Percentiles rank a stretch among this genome's conserved stretches.
Evolutionary conservation across 139 green algal species (phyloP).

Genomic region (Diplosphaera chodatii): DNA sequence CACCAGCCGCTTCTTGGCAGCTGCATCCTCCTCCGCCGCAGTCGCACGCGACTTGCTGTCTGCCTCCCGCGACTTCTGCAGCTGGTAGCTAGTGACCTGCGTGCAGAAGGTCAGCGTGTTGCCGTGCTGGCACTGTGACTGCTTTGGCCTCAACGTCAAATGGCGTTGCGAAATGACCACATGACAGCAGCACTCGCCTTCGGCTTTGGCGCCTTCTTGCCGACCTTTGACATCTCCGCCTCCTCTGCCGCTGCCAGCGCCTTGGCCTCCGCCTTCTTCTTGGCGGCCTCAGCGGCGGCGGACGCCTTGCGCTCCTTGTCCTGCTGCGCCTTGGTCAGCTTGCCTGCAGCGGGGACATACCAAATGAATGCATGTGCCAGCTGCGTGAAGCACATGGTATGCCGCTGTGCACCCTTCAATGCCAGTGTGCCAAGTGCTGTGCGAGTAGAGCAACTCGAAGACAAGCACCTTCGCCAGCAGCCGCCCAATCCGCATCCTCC

Average conservation of each 20-base stretch:
- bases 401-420: too few relatives aligned
- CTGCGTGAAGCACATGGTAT: too few relatives aligned
- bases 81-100: neutral
- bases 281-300: neutral
- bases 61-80: neutral
- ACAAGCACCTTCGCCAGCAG: too few relatives aligned
- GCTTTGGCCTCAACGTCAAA: too few relatives aligned
- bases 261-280: neutral
- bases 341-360: neutral
- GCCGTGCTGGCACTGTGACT: too few relatives aligned
- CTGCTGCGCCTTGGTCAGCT: neutral
- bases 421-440: too few relatives aligned
- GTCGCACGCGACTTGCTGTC: neutral
- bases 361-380: too few relatives aligned
- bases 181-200: neutral
- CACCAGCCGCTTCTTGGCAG: neutral
- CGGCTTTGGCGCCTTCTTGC: conserved; percentile 9
- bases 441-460: too few relatives aligned
- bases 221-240: neutral
- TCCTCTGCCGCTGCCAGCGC: neutral
- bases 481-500: conserved; percentile 11
- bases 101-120: too few relatives aligned
- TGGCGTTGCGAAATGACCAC: too few relatives aligned
- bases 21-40: neutral
- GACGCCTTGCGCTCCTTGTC: neutral